Base-by-base conservation (phyloP, 176 grass and related monocot genomes). In the Bothriochloa decipiens region DNA sequence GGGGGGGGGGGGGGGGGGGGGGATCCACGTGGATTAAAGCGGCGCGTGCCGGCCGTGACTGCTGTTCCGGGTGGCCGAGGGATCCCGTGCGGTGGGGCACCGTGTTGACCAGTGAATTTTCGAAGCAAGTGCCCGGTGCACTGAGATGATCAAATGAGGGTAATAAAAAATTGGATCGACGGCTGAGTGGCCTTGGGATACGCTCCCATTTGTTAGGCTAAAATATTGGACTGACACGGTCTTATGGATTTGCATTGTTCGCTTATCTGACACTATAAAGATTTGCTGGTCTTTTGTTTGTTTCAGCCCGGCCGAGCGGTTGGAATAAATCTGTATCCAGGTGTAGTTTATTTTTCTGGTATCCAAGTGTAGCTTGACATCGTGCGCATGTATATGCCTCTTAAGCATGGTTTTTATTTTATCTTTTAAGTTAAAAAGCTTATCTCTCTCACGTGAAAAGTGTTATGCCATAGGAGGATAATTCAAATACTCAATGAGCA, bases 71-170 rank as follows among this genome's bases (percentile, higher is more conserved):
- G 67, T 32, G 83, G 35, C 52, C 33, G 53, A 52, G 22, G 74
- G 79, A 83, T 79, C 81, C 80, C 70, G 60, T 87, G 89, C 75
- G 84, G 84, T 80, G 60, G 80, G 79, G 68, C 22, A 43, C 74
- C n/a, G 10, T 79, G 88, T 87, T 75, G 69, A 79, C 81, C 50
- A 22, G 1, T 7, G 36, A 36, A 36, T 5, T 29, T 52, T 61
- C 22, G 84, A 17, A 47, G 29, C 45, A 3, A 28, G 35, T 16
- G 42, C 33, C 13, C 2, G 68, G 25, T 17, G 33, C 33, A 46
- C 39, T 18, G 57, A 60, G 57, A 76, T 81, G 39, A 49, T 20
- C 14, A 23, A n/a, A 55, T 22, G 52, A 55, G 20, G 18, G n/a
- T n/a, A 11, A 23, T 60, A 60, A 23, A 55, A 60, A 60, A 23